Base-by-base conservation (phyloP, 106 monocot species). In the Posidonia australis region DNA sequence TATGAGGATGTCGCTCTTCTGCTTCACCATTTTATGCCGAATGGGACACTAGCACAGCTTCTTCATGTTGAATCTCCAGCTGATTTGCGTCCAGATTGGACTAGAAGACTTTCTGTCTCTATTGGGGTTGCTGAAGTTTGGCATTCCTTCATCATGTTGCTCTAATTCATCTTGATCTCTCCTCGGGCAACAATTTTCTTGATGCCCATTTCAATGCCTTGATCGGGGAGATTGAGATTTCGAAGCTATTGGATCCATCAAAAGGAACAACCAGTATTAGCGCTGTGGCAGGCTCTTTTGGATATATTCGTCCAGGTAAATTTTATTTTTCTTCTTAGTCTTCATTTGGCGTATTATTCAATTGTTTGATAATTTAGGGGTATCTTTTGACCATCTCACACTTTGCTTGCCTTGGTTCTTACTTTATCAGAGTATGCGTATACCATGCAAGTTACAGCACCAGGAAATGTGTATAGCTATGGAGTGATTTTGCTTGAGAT, bases 351-450 rank as follows among this genome's bases (percentile, higher is more conserved):
- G 17, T 51, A 17, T 51, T 60, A 14, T 52, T 46, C 21, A 0
- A 14, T 46, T 13, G 14, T 10, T 46, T 64, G 17, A 21, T 28
- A 21, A 20, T 28, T 54, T 53, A 51, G 12, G 1, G 23, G 20
- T 55, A 22, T 24, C 9, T 24, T 56, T 13, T 56, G 5, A 56
- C 13, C 52, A 19, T 56, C 0, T 56, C 56, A 56, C 24, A n/a
- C n/a, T n/a, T n/a, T n/a, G n/a, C n/a, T n/a, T n/a, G n/a, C n/a
- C n/a, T n/a, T n/a, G n/a, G n/a, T n/a, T n/a, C n/a, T n/a, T n/a
- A n/a, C n/a, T n/a, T n/a, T n/a, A n/a, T n/a, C 26, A 91, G 86
- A 91, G 58, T 91, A 91, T 77, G 91, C 91, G 25, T 91, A 91
- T 54, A 91, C 91, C 14, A 91, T 91, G 91, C 86, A 87, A 79